Conservation (phyloP, 805 yeast species). For the Dipodascopsis tothii region DNA sequence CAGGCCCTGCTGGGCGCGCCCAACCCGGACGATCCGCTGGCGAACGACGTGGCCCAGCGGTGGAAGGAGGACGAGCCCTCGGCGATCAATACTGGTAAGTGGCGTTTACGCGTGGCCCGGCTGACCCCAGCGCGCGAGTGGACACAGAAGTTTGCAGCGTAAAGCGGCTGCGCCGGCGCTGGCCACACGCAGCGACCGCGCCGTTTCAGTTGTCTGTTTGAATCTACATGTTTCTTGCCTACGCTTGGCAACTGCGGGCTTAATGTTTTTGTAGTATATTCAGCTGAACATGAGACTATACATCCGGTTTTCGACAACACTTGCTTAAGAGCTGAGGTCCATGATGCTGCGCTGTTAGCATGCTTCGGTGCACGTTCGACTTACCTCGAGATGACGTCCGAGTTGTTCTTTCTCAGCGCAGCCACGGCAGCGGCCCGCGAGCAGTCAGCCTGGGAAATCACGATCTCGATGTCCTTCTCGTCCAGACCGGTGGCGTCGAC, state of each 20-base stretch:
- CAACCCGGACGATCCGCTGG: conserved; percentile 96
- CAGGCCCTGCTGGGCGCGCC: conserved; percentile 94
- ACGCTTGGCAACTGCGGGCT: too few species aligned
- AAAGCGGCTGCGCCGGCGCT: too few species aligned
- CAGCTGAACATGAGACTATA: background rate
- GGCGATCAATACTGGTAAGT: conserved; percentile 71
- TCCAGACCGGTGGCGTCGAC: conserved; percentile 83
- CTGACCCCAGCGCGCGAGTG: conserved; percentile 44
- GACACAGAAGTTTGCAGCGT: conserved; percentile 60
- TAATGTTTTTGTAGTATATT: background rate
- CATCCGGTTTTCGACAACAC: background rate
- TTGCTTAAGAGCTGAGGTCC: conserved; percentile 39
- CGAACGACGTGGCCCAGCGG: conserved; percentile 94
- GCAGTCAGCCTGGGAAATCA: conserved; percentile 84
- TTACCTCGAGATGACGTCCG: conserved; percentile 79
- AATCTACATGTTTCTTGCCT: too few species aligned
- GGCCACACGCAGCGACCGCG: too few species aligned
- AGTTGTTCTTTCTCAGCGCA: conserved; percentile 80
- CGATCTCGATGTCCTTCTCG: conserved; percentile 72
- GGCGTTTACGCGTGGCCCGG: conserved; percentile 31
- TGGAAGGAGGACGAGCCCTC: conserved; percentile 81
- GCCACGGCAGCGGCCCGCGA: conserved; percentile 84
- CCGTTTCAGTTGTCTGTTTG: too few species aligned
- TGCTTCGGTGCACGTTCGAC: background rate
- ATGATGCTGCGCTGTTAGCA: conserved; percentile 49